These are phyloP conservation scores for Beauveria sp. DNA, from an alignment of 2,329 filamentous ascomycete species.

Conservation along the genomic window DNA sequence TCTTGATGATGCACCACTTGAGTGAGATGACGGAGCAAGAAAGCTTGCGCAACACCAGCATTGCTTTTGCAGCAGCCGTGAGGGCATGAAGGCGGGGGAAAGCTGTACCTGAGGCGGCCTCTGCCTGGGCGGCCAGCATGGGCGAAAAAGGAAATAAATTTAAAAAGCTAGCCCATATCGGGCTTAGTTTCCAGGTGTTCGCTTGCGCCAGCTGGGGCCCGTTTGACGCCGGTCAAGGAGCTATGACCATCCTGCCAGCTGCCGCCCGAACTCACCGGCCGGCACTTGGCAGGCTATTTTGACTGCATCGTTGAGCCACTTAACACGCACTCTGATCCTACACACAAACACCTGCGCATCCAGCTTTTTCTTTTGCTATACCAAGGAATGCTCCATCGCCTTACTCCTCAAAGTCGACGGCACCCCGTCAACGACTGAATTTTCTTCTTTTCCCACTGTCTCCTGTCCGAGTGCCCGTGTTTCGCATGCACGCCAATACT, in stretches of 20 bases:
- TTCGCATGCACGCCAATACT: constrained; percentile 3
- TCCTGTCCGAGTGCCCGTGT: constrained; percentile 6
- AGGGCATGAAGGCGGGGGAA: background rate
- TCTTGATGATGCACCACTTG: background rate
- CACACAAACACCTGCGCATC: background rate
- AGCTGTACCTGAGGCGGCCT: background rate
- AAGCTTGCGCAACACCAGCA: background rate
- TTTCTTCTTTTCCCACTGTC: background rate
- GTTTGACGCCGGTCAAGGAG: constrained; percentile 1
- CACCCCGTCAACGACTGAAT: constrained; percentile 6
- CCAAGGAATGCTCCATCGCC: background rate
- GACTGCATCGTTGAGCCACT: background rate
- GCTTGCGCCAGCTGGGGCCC: constrained; percentile 4
- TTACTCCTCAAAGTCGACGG: background rate
- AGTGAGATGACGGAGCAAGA: background rate
- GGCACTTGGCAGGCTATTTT: constrained; percentile 1
- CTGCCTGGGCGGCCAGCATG: background rate
- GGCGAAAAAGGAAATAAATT: constrained; percentile 10
- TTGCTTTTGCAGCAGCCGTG: constrained; percentile 8
- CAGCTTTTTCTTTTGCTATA: constrained; percentile 5
- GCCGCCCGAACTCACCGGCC: background rate
- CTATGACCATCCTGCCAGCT: constrained; percentile 10
- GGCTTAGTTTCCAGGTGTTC: background rate
- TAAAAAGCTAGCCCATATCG: background rate
- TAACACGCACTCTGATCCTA: background rate